These are phyloP conservation scores for Flagelloscypha sp. DNA, from an alignment of 768 basidiomycete species.

Conservation along the genomic window DNA sequence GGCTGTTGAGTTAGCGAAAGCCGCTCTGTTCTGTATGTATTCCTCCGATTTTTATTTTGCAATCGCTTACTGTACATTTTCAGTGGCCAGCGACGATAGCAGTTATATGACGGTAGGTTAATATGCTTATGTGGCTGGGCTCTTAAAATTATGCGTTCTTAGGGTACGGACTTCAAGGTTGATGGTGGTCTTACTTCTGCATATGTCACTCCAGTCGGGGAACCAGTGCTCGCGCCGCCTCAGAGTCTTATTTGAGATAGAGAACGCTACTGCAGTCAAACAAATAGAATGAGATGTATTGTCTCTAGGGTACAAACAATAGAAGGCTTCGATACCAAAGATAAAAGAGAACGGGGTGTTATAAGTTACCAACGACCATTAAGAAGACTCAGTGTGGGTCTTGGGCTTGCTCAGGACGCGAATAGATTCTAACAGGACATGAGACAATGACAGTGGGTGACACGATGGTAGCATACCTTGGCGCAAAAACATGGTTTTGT, in stretches of 20 bases:
- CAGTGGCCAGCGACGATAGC: slow-evolving; percentile 90
- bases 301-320: too few relatives aligned
- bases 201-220: slow-evolving; percentile 86
- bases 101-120: slow-evolving; percentile 85
- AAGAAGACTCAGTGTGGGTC: too few relatives aligned
- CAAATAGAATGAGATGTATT: too few relatives aligned
- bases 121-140: slow-evolving; percentile 1
- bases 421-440: too few relatives aligned
- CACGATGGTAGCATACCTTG: slow-evolving; percentile 51
- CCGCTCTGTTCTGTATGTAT: slow-evolving; percentile 82
- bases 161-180: slow-evolving; percentile 92
- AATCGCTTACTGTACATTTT: slow-evolving; percentile 6
- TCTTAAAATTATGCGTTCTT: slow-evolving; percentile 6
- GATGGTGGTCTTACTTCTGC: slow-evolving; percentile 90
- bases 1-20: slow-evolving; percentile 90
- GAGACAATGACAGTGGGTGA: too few relatives aligned
- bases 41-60: slow-evolving; percentile 2
- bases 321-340: too few relatives aligned
- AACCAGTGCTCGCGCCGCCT: slow-evolving; percentile 65
- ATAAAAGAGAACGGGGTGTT: too few relatives aligned
- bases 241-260: slow-evolving; percentile 39
- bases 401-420: too few relatives aligned
- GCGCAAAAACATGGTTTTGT: slow-evolving; percentile 75
- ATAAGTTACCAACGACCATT: too few relatives aligned
- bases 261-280: not conserved